Conservation (phyloP, 2,329 filamentous ascomycete genomes). For the Rhinocladiella similis region DNA sequence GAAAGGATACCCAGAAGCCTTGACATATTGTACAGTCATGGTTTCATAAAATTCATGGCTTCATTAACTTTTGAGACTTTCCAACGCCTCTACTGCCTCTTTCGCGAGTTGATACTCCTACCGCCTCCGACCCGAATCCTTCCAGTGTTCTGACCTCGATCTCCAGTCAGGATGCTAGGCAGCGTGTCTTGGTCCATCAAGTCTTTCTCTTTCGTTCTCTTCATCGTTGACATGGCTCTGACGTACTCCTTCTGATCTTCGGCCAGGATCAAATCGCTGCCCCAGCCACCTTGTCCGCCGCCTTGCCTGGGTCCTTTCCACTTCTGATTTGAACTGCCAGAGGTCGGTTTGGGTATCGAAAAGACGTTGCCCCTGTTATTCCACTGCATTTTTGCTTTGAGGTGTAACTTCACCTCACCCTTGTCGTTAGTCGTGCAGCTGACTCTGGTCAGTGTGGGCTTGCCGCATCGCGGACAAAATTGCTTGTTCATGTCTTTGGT, state of each 20-base stretch:
- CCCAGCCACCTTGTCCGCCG: conserved; percentile 87
- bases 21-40: background rate
- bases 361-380: conserved; percentile 91
- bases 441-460: conserved; percentile 79
- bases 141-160: conserved; percentile 64
- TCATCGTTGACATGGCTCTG: conserved; percentile 62
- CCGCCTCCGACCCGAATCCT: conserved; percentile 82
- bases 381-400: conserved; percentile 95
- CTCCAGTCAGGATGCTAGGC: conserved; percentile 79
- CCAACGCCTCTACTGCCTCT: conserved; percentile 39
- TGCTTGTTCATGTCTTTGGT: conserved; percentile 83
- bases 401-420: conserved; percentile 79
- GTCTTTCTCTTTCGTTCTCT: conserved; percentile 70
- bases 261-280: conserved; percentile 75
- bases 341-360: conserved; percentile 86
- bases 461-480: conserved; percentile 90
- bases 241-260: conserved; percentile 96
- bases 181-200: conserved; percentile 95
- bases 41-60: background rate
- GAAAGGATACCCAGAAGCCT: conserved; percentile 18
- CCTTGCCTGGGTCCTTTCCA: conserved; percentile 54
- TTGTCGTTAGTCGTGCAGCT: conserved; percentile 79
- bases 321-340: conserved; percentile 79
- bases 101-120: conserved; percentile 77
- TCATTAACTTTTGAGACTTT: background rate